Conservation (phyloP, 371 early-diverging fungal genomes). For the Actinomortierella wolfii region DNA sequence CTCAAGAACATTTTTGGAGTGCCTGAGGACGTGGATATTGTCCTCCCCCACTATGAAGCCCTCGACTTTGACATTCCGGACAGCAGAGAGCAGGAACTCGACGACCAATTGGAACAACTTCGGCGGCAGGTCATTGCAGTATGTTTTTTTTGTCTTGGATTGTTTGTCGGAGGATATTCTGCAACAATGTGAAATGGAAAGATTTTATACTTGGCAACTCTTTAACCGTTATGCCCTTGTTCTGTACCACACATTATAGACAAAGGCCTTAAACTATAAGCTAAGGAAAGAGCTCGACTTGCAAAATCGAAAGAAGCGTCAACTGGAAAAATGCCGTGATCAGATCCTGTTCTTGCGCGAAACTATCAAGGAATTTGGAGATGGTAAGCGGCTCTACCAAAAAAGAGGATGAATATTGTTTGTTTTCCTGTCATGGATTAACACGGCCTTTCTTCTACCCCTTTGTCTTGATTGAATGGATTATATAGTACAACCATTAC, state of each 20-base stretch:
- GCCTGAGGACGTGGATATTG: constrained; percentile 54
- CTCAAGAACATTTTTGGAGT: constrained; percentile 70
- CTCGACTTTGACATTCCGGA: constrained; percentile 46
- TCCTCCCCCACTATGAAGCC: constrained; percentile 57
- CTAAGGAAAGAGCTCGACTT: constrained; percentile 30
- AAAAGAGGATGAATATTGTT: not conserved
- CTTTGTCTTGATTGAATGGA: no score
- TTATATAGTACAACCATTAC: constrained; percentile 33
- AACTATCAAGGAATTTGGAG: constrained; percentile 19
- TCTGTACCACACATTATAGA: constrained; percentile 4
- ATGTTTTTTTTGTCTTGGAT: constrained; percentile 6
- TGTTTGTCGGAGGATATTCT: constrained; percentile 2
- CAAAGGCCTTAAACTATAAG: constrained; percentile 35
- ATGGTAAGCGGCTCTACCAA: constrained; percentile 16
- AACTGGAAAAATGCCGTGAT: constrained; percentile 27
- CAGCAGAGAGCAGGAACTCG: constrained; percentile 55
- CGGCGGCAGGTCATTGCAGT: constrained; percentile 54
- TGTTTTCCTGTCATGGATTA: no score
- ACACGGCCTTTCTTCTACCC: no score
- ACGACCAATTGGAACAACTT: constrained; percentile 52
- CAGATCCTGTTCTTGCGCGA: constrained; percentile 35
- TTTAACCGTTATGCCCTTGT: no score
- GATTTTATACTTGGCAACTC: no score
- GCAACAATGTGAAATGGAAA: no score
- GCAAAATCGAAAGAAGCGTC: constrained; percentile 18